phyloP scores from a whole-genome alignment of 192 early-diverging fungal genomes.

The Jimgerdemannia lactiflua region DNA sequence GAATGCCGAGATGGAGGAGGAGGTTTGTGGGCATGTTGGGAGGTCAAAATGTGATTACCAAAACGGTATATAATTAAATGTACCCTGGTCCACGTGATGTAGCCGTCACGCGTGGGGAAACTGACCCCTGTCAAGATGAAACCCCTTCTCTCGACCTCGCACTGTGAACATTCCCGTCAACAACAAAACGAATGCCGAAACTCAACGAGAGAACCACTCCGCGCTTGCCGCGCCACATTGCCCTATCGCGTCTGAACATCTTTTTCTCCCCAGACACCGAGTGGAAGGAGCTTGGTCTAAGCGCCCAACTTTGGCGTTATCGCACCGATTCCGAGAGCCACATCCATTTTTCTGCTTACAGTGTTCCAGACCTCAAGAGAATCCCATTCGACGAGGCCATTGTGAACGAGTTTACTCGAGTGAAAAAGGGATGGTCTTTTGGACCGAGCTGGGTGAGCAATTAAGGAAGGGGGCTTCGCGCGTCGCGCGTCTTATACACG shows the following conservation, averaged over 20 bases:
- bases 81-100: no score
- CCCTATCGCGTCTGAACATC: conserved; percentile 66
- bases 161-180: no score
- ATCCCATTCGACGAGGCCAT: conserved; percentile 69
- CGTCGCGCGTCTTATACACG: no score
- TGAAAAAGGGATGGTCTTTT: conserved; percentile 61
- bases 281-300: conserved; percentile 46
- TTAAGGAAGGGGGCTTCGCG: not conserved
- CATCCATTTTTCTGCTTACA: conserved; percentile 52
- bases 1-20: not conserved
- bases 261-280: conserved; percentile 52
- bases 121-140: no score
- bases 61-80: no score
- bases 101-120: no score
- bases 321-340: conserved; percentile 40
- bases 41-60: no score
- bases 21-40: no score
- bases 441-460: conserved; percentile 58
- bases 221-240: conserved; percentile 62
- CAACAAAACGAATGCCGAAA: not conserved
- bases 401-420: conserved; percentile 54
- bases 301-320: conserved; percentile 43
- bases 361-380: conserved; percentile 64
- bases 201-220: conserved; percentile 19
- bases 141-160: no score